Evolutionary conservation across 768 basidiomycete genomes (phyloP), one percentile per base, ranked within the genome.

Genomic region (Phylloporus rhodoxanthus): DNA sequence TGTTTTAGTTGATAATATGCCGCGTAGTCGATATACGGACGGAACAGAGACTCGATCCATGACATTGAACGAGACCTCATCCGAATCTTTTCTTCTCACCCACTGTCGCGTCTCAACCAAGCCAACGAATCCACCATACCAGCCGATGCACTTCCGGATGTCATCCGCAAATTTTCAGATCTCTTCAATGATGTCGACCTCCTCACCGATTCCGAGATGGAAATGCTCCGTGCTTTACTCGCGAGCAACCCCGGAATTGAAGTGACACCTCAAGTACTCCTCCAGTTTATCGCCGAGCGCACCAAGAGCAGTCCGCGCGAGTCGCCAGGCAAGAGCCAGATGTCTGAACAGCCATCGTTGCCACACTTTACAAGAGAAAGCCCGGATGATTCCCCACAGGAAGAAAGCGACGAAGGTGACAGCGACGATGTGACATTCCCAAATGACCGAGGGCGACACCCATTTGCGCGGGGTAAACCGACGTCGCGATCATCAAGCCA

Each of bases 51-150:
- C 62, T 87, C 85, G 36, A 74, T 87, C 39, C 75, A 73, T 46
- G 81, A 84, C 68, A 82, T 90, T 51, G 81, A 88, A 62, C 74
- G 77, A 55, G 78, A 83, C 60, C 79, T 90, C 28, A 65, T 80
- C 63, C 73, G 75, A 47, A 78, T 91, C 53, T 88, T 91, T 63
- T 70, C 73, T 48, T 72, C 78, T 29, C 85, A 90, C 59, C 79
- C 82, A 10, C 69, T 78, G 40, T 77, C 79, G 33, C 75, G 78
- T 61, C 59, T 71, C 46, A 82, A 82, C 61, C 77, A 81, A 19
- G 68, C 74, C 17, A 79, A 79, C 45, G 79, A 82, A 48, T 78
- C 82, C 29, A 75, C 77, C 17, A 81, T 91, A 56, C 85, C 87
- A 11, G 87, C 78, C 38, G 76, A 79, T 53, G 78, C 76, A n/a